Base-by-base conservation (phyloP, 2,329 filamentous ascomycete species). In the Coniochaeta ligniaria region DNA sequence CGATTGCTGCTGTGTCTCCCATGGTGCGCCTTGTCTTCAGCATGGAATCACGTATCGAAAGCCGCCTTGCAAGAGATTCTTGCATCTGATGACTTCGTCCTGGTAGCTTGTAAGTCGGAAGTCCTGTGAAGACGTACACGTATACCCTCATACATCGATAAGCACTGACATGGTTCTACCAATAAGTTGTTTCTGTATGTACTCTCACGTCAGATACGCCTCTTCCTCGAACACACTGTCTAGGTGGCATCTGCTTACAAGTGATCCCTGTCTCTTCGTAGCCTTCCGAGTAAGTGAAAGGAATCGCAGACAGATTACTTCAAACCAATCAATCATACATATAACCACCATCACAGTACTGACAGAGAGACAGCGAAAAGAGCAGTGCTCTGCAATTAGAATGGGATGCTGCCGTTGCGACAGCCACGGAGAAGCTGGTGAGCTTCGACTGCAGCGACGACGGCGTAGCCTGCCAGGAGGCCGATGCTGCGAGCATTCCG, bases 361-460 rank as follows among this genome's bases (percentile, higher is more conserved):
- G 47, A 52, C 14, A 17, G 24, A 28, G 9, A n/a, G 17, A 17
- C 36, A 62, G 62, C 57, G 61, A 60, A 14, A 64, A 63, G 38
- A 66, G 61, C 28, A 62, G 64, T 54, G 47, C 63, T 24, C 55
- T 69, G 22, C 64, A 67, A 55, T 38, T 45, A 8, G 66, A 68
- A 61, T 70, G 67, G 67, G 20, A 61, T 1, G 50, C 62, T 7
- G 63, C 63, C 12, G 54, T 31, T 2, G 60, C 60, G 1, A 52
- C 56, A 11, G 58, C 57, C 20, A n/a, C 58, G 6, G n/a, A 62
- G 24, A 57, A 56, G 2, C 61, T 69, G 4, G 31, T 69, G 16
- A 68, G 66, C 58, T 52, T 71, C 43, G 64, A 71, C 62, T 71
- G 67, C 59, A 60, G 60, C 11, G 43, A 26, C 2, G 38, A 61